Evolutionary conservation across 495 filamentous ascomycete species (phyloP).

Genomic region (Xylaria flabelliformis): DNA sequence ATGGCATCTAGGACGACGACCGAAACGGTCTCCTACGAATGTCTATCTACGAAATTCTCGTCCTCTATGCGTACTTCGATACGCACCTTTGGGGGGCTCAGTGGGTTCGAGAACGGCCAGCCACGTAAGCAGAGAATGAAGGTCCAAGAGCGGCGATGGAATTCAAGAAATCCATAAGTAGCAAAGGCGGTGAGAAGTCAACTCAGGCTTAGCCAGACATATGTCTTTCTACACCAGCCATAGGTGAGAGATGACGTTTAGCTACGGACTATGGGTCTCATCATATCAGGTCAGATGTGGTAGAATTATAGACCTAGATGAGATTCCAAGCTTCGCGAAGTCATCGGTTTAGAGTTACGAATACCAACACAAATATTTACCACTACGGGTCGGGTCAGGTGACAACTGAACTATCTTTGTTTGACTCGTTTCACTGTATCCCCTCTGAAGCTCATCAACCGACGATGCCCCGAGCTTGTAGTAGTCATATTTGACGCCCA

Average conservation of each 20-base stretch:
- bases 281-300: background rate
- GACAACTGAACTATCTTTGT: background rate
- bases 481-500: too few relatives aligned
- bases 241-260: background rate
- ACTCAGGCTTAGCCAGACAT: background rate
- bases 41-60: background rate
- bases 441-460: background rate
- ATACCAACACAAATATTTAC: background rate
- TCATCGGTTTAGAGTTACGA: background rate
- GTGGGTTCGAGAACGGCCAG: too few relatives aligned
- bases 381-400: background rate
- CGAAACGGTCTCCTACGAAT: background rate
- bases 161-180: background rate
- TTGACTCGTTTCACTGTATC: background rate
- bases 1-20: background rate
- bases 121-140: background rate
- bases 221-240: background rate
- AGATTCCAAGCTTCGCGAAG: background rate
- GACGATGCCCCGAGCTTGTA: background rate
- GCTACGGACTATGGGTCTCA: background rate
- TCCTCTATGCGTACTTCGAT: too few relatives aligned
- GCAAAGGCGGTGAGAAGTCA: background rate
- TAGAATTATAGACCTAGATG: background rate
- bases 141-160: background rate
- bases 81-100: background rate